Percentiles rank a stretch among this genome's conserved stretches.
These are phyloP conservation scores for Erysiphe pulchra DNA, from an alignment of 2,329 filamentous ascomycete genomes.

Conservation along the genomic window DNA sequence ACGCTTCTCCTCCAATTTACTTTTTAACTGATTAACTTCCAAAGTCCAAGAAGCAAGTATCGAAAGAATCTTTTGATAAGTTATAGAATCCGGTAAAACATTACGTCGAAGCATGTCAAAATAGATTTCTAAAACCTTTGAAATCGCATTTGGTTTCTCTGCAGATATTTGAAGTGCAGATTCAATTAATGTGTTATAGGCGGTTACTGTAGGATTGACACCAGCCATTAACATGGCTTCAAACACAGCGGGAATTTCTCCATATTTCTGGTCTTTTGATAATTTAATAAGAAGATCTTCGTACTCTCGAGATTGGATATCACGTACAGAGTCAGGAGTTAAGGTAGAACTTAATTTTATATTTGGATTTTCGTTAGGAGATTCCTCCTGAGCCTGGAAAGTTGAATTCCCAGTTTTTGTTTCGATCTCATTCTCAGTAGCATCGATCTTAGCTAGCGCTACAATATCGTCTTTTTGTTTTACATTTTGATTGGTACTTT, in stretches of 20 bases:
- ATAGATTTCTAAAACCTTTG: constrained; percentile 84
- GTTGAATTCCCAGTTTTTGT: constrained; percentile 7
- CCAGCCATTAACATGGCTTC: constrained; percentile 69
- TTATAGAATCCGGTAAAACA: constrained; percentile 57
- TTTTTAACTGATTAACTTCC: constrained; percentile 49
- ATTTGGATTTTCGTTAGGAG: constrained; percentile 7
- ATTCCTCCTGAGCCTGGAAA: constrained; percentile 9
- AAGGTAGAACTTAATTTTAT: constrained; percentile 19
- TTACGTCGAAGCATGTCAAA: constrained; percentile 81
- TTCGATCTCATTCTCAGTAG: constrained; percentile 33
- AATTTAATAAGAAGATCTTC: constrained; percentile 58
- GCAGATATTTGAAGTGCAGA: constrained; percentile 63
- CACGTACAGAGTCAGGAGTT: constrained; percentile 27
- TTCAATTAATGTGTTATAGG: constrained; percentile 78
- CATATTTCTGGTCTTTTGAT: constrained; percentile 45
- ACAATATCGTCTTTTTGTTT: constrained; percentile 22
- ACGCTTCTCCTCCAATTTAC: constrained; percentile 55
- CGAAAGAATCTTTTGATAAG: constrained; percentile 69
- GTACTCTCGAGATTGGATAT: constrained; percentile 42
- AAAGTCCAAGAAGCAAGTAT: constrained; percentile 59
- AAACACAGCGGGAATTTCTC: constrained; percentile 74
- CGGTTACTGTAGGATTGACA: constrained; percentile 51
- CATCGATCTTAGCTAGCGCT: constrained; percentile 59
- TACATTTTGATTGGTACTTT: constrained; percentile 7
- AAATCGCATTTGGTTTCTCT: constrained; percentile 59